These are phyloP conservation scores for Solanum virginianum DNA, from an alignment of 257 asterid species.

Conservation along the genomic window DNA sequence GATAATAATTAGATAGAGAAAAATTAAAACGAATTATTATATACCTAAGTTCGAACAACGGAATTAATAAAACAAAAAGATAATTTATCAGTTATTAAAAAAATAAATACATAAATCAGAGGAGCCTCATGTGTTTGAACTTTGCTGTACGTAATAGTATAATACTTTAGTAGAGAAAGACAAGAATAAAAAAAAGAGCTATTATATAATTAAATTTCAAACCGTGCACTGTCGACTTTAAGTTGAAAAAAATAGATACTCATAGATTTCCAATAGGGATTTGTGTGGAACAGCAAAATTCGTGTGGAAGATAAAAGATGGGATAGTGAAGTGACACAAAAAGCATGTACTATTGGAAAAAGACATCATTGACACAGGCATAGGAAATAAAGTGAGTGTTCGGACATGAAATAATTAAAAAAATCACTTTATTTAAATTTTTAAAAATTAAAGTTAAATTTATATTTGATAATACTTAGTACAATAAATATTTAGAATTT, in stretches of 20 bases:
- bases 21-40: background rate
- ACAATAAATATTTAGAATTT: background rate
- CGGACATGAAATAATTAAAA: background rate
- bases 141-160: too few species aligned
- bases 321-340: background rate
- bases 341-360: background rate
- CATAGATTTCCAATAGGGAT: background rate
- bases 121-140: too few species aligned
- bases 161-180: too few species aligned
- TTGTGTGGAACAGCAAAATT: background rate
- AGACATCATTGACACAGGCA: slow-evolving; percentile 14
- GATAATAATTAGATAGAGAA: background rate
- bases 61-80: background rate
- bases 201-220: too few species aligned
- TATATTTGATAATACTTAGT: background rate
- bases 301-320: background rate
- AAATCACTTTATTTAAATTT: background rate
- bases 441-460: background rate
- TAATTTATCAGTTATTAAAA: too few species aligned
- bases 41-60: background rate
- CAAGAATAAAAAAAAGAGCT: too few species aligned
- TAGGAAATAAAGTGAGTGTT: background rate
- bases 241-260: background rate
- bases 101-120: too few species aligned
- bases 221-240: background rate